Conservation (phyloP, 2,329 filamentous ascomycete species). For the Tolypocladium cylindrosporum region DNA sequence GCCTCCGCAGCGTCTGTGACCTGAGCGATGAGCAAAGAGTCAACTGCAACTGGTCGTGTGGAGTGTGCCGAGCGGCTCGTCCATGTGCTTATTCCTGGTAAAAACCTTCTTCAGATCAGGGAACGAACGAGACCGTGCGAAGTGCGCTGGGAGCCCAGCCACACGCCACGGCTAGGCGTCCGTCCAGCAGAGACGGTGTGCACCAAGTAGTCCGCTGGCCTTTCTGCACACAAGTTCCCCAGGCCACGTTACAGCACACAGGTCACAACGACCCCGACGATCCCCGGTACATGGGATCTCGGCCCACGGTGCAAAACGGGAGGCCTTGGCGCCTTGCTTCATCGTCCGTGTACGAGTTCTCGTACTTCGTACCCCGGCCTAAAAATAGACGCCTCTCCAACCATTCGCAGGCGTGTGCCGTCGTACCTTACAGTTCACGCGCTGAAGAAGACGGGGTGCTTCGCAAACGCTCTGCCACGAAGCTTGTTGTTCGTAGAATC, state of each 20-base stretch:
- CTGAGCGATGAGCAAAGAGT: background rate
- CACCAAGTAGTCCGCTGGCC: background rate
- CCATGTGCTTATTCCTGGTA: background rate
- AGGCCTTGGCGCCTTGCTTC: background rate
- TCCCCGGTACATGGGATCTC: background rate
- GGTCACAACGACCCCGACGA: background rate
- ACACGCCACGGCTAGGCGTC: background rate
- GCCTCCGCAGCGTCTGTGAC: background rate
- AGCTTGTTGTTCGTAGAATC: background rate
- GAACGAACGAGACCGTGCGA: background rate
- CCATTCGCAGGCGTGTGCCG: background rate
- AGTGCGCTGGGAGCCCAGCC: background rate
- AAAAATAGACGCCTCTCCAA: background rate
- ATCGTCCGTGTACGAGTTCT: background rate
- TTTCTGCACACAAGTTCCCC: background rate
- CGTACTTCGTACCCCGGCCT: background rate
- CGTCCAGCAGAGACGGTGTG: background rate
- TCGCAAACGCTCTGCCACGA: background rate
- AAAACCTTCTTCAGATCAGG: background rate
- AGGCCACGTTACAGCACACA: constrained; percentile 1
- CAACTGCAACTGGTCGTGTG: background rate
- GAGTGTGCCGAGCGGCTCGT: background rate
- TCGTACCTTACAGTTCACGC: background rate
- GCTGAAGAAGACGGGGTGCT: no score
- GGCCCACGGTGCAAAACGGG: background rate